Evolutionary conservation across 2,329 filamentous ascomycete species (phyloP), one percentile per base, ranked within the genome.

Genomic region (Penicillium thymicola): DNA sequence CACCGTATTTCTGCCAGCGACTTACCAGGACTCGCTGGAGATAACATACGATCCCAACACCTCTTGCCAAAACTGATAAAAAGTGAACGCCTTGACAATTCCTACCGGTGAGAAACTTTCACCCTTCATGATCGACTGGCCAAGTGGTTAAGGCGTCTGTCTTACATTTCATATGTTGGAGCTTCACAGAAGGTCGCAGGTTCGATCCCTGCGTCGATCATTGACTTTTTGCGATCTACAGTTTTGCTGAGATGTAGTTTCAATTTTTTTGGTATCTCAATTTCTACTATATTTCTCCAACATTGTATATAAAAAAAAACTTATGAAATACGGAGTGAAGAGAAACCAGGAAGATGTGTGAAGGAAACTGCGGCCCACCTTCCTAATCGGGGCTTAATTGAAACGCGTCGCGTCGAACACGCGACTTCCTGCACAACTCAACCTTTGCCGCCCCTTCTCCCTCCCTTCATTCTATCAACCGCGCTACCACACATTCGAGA

Each of bases 341-440:
- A 32, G 14, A n/a, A 34, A 34, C 9, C 11, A 37, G 23, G 16
- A 46, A 32, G n/a, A 10, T 13, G 13, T n/a, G 32, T 34, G 32
- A 32, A 32, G 30, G 32, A 34, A 34, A 16, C 32, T 34, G 32
- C 16, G 32, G 16, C 7, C 41, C 36, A 40, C 36, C 18, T 62
- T 62, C 65, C 70, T 68, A 30, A 55, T 68, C 63, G 44, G 34
- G 62, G 67, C 51, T 72, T 69, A 75, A 75, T 74, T 73, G 70
- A 64, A 64, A 67, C 50, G 65, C 69, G 70, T 63, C 48, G 51
- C 43, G 51, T 59, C 62, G 23, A 43, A 36, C 36, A 57, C 60
- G 60, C 60, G 57, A 44, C 42, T 49, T 23, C 42, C 36, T 51
- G 21, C 41, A 52, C 48, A 50, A 50, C 44, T 58, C 27, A 27